Evolutionary conservation across 225 moss, liverwort and hornwort genomes (phyloP).

Genomic region (Marchantia polymorpha): DNA sequence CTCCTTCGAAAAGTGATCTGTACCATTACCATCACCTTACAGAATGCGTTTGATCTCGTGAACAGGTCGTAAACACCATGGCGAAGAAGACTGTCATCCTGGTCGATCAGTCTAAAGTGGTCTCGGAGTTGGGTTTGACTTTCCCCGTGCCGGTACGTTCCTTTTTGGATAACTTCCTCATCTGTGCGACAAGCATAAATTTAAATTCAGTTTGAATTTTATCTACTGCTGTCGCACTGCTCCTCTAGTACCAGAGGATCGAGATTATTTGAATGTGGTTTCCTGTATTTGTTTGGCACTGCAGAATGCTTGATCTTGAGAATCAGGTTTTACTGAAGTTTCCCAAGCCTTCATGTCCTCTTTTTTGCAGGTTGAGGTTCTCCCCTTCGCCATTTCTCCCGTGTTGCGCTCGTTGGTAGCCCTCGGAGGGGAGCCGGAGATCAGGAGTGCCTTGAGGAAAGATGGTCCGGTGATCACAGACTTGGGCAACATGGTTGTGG

Average conservation of each 20-base stretch:
- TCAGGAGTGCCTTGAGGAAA: slow-evolving; percentile 83
- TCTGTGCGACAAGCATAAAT: not conserved
- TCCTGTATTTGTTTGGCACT: too few species aligned
- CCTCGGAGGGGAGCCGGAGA: slow-evolving; percentile 84
- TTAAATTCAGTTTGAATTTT: not conserved
- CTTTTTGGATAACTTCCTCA: not conserved
- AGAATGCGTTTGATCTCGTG: not conserved
- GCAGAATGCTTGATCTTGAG: too few species aligned
- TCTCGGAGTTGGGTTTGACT: slow-evolving; percentile 70
- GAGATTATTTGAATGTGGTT: too few species aligned
- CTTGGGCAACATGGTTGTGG: slow-evolving; percentile 92
- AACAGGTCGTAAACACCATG: slow-evolving; percentile 79
- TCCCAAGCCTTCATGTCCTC: not conserved
- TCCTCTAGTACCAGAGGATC: too few species aligned
- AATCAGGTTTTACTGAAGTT: not conserved
- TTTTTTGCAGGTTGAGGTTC: slow-evolving; percentile 61
- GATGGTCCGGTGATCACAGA: slow-evolving; percentile 96
- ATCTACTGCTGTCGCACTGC: too few species aligned
- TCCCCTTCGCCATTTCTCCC: slow-evolving; percentile 85
- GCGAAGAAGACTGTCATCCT: slow-evolving; percentile 82
- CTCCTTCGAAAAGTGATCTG: not conserved
- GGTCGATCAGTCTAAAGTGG: slow-evolving; percentile 88
- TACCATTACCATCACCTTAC: not conserved
- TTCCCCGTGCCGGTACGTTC: slow-evolving; percentile 65
- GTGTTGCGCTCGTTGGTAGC: slow-evolving; percentile 75